A percentile compares a stretch with the other conserved stretches of the same genome.
Conservation (phyloP, 768 basidiomycete species). For the Pholiota molesta region DNA sequence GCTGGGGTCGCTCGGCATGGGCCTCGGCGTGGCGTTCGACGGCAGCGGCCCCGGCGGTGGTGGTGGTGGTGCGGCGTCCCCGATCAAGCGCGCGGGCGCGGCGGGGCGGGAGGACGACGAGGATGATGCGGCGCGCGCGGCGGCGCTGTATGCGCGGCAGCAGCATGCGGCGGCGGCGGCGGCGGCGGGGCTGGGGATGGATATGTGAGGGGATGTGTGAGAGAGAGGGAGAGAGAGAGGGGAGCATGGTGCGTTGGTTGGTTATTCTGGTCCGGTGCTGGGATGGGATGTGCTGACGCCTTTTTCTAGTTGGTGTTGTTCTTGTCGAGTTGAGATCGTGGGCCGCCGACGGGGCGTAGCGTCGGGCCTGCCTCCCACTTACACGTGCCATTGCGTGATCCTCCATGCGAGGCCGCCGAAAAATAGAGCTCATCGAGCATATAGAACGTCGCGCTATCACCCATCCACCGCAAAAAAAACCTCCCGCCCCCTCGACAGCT, state of each 20-base stretch:
- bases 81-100: not conserved
- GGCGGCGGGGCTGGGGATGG: conserved; percentile 1
- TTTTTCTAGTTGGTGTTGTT: no score
- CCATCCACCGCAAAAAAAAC: no score
- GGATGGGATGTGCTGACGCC: not conserved
- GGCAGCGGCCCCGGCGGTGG: no score
- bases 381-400: no score
- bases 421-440: conserved; percentile 6
- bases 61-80: no score
- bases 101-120: no score
- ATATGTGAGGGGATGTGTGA: conserved; percentile 6
- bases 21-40: conserved; percentile 9
- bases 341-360: no score
- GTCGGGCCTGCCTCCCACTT: no score
- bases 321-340: no score
- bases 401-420: not conserved
- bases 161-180: conserved; percentile 17
- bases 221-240: not conserved
- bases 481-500: no score
- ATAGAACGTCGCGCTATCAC: not conserved
- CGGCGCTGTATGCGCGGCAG: conserved; percentile 17
- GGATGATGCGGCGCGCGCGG: conserved; percentile 6
- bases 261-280: no score
- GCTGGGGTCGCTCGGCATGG: not conserved
- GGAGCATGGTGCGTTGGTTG: not conserved